Percentiles rank a stretch among this genome's conserved stretches.
Conservation (phyloP, 371 early-diverging fungal genomes). For the Zancudomyces culisetae region DNA sequence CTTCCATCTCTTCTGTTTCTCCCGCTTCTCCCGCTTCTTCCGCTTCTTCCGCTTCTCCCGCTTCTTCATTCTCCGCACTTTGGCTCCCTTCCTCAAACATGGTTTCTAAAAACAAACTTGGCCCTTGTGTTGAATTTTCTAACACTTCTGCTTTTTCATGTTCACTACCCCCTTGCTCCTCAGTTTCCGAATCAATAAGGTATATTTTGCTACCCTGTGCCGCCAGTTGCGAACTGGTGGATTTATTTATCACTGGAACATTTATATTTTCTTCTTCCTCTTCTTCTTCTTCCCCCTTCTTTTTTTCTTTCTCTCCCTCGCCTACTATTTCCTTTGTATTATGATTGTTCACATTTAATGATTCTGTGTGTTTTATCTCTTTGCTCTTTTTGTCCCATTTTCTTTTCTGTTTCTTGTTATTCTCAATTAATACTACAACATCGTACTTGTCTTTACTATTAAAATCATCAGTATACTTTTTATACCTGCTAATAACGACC, state of each 20-base stretch:
- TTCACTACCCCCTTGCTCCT: not conserved
- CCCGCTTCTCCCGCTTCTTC: not conserved
- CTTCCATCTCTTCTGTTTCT: not conserved
- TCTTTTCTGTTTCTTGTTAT: not conserved
- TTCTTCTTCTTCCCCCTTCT: not conserved
- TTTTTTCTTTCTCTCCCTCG: not conserved
- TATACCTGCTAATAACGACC: too few species aligned
- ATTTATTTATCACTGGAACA: not conserved
- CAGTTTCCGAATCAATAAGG: too few species aligned
- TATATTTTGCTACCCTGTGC: too few species aligned
- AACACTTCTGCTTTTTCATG: not conserved
- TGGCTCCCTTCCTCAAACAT: not conserved
- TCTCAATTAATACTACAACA: too few species aligned
- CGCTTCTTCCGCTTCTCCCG: not conserved
- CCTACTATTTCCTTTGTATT: too few species aligned
- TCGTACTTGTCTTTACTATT: too few species aligned
- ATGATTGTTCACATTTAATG: too few species aligned
- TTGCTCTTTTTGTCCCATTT: not conserved
- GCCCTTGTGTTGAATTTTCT: not conserved
- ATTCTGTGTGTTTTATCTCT: too few species aligned
- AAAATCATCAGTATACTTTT: too few species aligned
- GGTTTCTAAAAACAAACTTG: not conserved
- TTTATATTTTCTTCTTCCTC: not conserved
- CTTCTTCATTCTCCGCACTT: not conserved
- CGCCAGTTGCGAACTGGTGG: too few species aligned